Base-by-base conservation (phyloP, 352 stramenopile species). In the Globisporangium iwayamae region DNA sequence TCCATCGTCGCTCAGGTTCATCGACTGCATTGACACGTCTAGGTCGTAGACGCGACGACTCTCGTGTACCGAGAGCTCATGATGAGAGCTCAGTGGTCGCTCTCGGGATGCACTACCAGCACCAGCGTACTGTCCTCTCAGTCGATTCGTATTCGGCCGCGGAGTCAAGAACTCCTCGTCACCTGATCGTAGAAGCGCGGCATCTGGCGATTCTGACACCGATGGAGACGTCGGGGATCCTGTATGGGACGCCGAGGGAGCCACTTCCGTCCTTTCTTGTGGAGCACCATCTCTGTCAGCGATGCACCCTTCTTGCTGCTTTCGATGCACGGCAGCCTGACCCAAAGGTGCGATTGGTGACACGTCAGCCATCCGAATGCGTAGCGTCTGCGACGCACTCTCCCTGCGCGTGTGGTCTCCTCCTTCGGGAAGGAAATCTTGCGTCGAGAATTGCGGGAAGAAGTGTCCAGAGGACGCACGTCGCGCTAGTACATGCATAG, bases 11-110 rank as follows among this genome's bases (percentile, higher is more conserved):
- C 78, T 83, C n/a, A 89, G 54, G 48, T 87, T 72, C 72, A 90
- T 79, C n/a, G 76, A 87, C 30, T 87, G 80, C 80, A 90, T 91
- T 2, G 83, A 90, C 6, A 79, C 75, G 58, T 91, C 75, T 34
- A 91, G 67, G 58, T 86, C 67, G 10, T 50, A 53, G 0, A 74
- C 65, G 2, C 8, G 54, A 7, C n/a, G 45, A 7, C n/a, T 47
- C 14, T 60, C 60, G 14, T 60, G 60, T 7, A 41, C 36, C 10
- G 58, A 64, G 32, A 38, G 34, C 32, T 64, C 58, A 7, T 56
- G 60, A 14, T 48, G 57, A 16, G 57, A 32, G 36, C 38, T 53
- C 9, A 7, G 48, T 34, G 14, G 34, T 22, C 48, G 34, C 28
- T 59, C 46, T n/a, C 8, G 53, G 25, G 38, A 34, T 48, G 22